A percentile compares a stretch with the other conserved stretches of the same genome.
These are phyloP conservation scores for Saccharomyces hybrid DNA, from an alignment of 1,139 yeast genomes.

Conservation along the genomic window DNA sequence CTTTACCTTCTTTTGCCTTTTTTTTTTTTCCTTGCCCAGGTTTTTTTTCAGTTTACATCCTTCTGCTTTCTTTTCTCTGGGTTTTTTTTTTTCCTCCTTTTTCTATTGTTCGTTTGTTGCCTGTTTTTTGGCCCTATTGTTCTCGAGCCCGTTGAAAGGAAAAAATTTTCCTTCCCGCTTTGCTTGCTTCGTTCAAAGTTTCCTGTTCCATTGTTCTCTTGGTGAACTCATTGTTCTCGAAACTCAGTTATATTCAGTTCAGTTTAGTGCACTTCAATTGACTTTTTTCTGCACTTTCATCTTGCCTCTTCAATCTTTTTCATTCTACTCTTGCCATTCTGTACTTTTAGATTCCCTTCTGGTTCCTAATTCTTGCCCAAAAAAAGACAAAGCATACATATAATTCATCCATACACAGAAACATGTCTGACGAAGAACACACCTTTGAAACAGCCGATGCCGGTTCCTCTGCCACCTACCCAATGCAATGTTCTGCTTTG, in stretches of 20 bases:
- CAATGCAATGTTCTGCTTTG: constrained; percentile 99
- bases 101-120: not conserved
- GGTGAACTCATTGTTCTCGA: not conserved
- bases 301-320: not conserved
- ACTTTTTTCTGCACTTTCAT: not conserved
- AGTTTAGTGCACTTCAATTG: not conserved
- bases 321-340: not conserved
- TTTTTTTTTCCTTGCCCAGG: not conserved
- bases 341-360: not conserved
- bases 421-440: constrained; percentile 80
- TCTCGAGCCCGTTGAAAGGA: not conserved
- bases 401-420: constrained; percentile 22
- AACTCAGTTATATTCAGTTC: constrained; percentile 1
- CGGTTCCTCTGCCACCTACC: constrained; percentile 98
- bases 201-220: not conserved
- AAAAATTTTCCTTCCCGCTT: not conserved
- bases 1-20: not conserved
- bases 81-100: not conserved
- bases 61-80: not conserved
- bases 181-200: not conserved
- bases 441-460: constrained; percentile 97
- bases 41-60: not conserved
- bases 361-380: not conserved
- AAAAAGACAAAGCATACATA: not conserved
- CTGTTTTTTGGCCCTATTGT: not conserved